Evolutionary conservation across 495 filamentous ascomycete species (phyloP).

Genomic region (Penicillium psychrofluorescens): DNA sequence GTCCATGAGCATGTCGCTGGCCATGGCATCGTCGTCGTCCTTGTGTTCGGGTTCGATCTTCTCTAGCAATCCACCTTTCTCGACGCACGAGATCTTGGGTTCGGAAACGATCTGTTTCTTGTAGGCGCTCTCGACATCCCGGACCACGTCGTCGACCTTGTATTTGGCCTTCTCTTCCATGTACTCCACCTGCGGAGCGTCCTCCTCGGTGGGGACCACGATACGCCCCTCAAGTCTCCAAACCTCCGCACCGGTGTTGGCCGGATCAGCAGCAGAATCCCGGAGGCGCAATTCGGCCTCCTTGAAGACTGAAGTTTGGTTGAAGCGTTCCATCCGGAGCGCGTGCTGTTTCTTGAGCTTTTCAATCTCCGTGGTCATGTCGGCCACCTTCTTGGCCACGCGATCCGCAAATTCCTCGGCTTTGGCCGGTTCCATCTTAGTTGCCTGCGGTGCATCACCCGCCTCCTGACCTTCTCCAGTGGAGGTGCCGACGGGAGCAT

Average conservation of each 20-base stretch:
- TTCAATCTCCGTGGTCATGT: slow-evolving; percentile 71
- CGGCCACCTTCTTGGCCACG: slow-evolving; percentile 54
- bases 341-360: slow-evolving; percentile 73
- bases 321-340: slow-evolving; percentile 64
- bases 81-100: slow-evolving; percentile 56
- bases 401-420: slow-evolving; percentile 73
- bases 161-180: slow-evolving; percentile 40
- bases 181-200: slow-evolving; percentile 26
- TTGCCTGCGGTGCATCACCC: slow-evolving; percentile 43
- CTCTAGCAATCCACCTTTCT: slow-evolving; percentile 66
- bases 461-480: slow-evolving; percentile 28
- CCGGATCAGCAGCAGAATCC: slow-evolving; percentile 42
- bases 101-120: slow-evolving; percentile 50
- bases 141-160: slow-evolving; percentile 54
- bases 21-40: slow-evolving; percentile 22
- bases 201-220: slow-evolving; percentile 41
- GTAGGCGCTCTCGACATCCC: slow-evolving; percentile 48
- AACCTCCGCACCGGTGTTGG: slow-evolving; percentile 46
- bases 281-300: slow-evolving; percentile 53
- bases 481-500: slow-evolving; percentile 41
- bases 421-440: slow-evolving; percentile 57
- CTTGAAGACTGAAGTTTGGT: slow-evolving; percentile 55
- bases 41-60: slow-evolving; percentile 41
- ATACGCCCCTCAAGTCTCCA: slow-evolving; percentile 58
- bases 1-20: slow-evolving; percentile 61